Evolutionary conservation across 2,329 filamentous ascomycete species (phyloP).

Genomic region (Ceratocystis papillata): DNA sequence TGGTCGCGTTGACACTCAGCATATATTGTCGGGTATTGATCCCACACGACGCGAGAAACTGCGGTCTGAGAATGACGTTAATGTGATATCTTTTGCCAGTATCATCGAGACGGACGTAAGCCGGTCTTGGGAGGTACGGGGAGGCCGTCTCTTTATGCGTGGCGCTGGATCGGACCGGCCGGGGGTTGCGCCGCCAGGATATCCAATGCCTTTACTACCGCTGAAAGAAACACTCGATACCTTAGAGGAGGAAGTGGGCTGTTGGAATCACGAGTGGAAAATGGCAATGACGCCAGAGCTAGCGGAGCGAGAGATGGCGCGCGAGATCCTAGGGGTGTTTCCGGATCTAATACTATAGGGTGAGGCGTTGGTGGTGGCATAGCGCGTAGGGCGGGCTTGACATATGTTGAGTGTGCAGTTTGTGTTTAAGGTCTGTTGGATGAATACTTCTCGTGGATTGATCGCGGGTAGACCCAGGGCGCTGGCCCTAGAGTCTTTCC

Average conservation of each 20-base stretch:
- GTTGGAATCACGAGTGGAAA: constrained; percentile 15
- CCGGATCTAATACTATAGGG: background rate
- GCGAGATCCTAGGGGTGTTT: background rate
- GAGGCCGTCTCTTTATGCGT: constrained; percentile 25
- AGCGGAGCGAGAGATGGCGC: background rate
- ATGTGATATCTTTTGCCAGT: constrained; percentile 31
- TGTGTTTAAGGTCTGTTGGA: too few species aligned
- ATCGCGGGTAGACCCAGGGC: too few species aligned
- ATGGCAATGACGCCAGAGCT: constrained; percentile 5
- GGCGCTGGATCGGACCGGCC: constrained; percentile 19
- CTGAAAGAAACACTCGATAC: background rate
- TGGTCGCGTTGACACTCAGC: constrained; percentile 5
- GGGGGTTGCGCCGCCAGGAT: constrained; percentile 15
- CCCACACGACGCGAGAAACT: constrained; percentile 34
- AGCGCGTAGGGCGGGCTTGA: too few species aligned
- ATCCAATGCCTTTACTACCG: constrained; percentile 10
- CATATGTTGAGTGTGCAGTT: too few species aligned
- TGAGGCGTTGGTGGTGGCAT: too few species aligned
- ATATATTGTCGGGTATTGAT: constrained; percentile 28
- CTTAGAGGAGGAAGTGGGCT: background rate
- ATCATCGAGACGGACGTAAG: constrained; percentile 30
- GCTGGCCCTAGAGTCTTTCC: too few species aligned
- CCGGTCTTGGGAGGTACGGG: constrained; percentile 25
- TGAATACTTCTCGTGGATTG: too few species aligned
- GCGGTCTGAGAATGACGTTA: constrained; percentile 30